Evolutionary conservation across 2,329 filamentous ascomycete genomes (phyloP).

Genomic region (Drechslerella coelobrocha): DNA sequence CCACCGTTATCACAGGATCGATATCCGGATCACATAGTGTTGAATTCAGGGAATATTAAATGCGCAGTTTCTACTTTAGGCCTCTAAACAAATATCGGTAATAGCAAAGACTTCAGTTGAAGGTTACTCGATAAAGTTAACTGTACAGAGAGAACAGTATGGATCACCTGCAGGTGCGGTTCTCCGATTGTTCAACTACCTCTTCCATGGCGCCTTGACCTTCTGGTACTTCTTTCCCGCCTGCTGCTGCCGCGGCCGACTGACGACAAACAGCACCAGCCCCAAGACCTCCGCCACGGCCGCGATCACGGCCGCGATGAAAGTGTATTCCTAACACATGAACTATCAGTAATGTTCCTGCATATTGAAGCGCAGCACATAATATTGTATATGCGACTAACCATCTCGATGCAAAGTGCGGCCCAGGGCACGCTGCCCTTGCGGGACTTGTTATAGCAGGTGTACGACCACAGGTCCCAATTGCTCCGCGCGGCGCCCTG

Average conservation of each 20-base stretch:
- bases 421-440: not conserved
- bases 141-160: no score
- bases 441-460: not conserved
- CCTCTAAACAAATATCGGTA: no score
- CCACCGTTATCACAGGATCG: no score
- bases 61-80: no score
- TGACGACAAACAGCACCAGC: not conserved
- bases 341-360: not conserved
- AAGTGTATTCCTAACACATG: conserved; percentile 1
- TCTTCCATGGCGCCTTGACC: not conserved
- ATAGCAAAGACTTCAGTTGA: no score
- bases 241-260: not conserved
- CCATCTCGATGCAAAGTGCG: conserved; percentile 1
- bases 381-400: not conserved
- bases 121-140: no score
- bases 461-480: conserved; percentile 1
- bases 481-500: not conserved
- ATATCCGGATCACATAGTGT: no score
- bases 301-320: not conserved
- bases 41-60: no score
- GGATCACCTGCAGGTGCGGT: no score
- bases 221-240: not conserved
- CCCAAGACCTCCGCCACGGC: not conserved
- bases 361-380: no score
- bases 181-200: not conserved